Evolutionary conservation across 2,329 filamentous ascomycete species (phyloP).

Genomic region (Pyrenophora tritici-repentis): DNA sequence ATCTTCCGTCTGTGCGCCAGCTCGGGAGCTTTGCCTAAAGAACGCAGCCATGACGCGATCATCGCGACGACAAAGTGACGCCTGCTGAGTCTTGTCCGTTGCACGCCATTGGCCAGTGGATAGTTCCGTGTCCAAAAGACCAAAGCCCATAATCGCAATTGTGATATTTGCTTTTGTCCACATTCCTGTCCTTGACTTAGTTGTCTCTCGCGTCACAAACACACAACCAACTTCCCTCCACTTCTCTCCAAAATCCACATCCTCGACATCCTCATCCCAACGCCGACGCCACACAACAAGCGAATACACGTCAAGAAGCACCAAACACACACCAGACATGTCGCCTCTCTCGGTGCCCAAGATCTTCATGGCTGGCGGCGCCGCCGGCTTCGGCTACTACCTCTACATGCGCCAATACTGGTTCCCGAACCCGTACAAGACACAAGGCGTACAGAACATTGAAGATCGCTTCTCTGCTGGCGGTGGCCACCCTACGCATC

Average conservation of each 20-base stretch:
- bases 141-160: background rate
- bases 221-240: background rate
- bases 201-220: conserved; percentile 3
- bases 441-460: conserved; percentile 41
- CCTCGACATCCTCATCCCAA: background rate
- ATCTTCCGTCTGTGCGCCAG: conserved; percentile 1
- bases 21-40: conserved; percentile 27
- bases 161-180: conserved; percentile 11
- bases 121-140: background rate
- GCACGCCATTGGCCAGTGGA: conserved; percentile 19
- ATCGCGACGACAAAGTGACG: conserved; percentile 26
- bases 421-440: conserved; percentile 48
- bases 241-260: background rate
- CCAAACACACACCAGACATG: conserved; percentile 21
- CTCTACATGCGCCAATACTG: conserved; percentile 45
- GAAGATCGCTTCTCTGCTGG: conserved; percentile 42
- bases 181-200: background rate
- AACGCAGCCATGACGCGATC: conserved; percentile 38
- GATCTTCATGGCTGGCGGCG: conserved; percentile 45
- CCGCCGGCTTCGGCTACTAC: conserved; percentile 44
- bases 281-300: conserved; percentile 1
- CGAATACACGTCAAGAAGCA: conserved; percentile 1
- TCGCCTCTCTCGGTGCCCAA: conserved; percentile 43
- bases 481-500: conserved; percentile 39
- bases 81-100: background rate